These are phyloP conservation scores for Dalechampia spathulata DNA, from an alignment of 441 rosid genomes.

Conservation along the genomic window DNA sequence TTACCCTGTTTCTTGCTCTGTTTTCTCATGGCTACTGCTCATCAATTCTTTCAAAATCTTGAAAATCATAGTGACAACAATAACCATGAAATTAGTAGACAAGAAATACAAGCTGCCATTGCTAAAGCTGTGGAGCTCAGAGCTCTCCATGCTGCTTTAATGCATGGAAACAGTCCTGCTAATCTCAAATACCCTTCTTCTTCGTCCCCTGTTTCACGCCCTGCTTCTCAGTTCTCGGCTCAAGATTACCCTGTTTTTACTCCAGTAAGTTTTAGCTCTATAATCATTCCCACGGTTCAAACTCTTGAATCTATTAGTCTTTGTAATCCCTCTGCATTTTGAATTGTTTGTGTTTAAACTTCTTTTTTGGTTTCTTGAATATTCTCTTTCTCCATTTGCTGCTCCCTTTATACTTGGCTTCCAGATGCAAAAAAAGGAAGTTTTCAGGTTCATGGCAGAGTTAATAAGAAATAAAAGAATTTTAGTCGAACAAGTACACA, in stretches of 20 bases:
- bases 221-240: slow-evolving; percentile 58
- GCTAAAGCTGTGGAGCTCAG: slow-evolving; percentile 76
- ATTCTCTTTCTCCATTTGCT: slow-evolving; percentile 1
- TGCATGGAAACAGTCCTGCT: slow-evolving; percentile 60
- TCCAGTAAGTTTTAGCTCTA: slow-evolving; percentile 45
- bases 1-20: slow-evolving; percentile 16
- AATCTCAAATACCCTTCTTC: slow-evolving; percentile 40
- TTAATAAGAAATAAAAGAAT: background rate
- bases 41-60: slow-evolving; percentile 30
- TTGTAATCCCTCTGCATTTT: background rate
- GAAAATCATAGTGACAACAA: slow-evolving; percentile 15
- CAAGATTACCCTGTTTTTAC: slow-evolving; percentile 95
- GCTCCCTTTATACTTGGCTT: slow-evolving; percentile 12
- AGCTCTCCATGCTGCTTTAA: slow-evolving; percentile 75
- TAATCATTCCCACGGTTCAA: no score
- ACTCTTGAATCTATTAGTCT: background rate
- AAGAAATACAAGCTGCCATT: slow-evolving; percentile 75
- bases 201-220: slow-evolving; percentile 49
- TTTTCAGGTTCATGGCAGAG: slow-evolving; percentile 6
- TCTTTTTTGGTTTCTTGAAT: slow-evolving; percentile 2
- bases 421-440: background rate
- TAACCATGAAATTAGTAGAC: slow-evolving; percentile 35
- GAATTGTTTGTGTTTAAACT: background rate
- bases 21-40: slow-evolving; percentile 45
- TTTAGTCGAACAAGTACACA: background rate